phyloP scores from a whole-genome alignment of 352 stramenopile genomes.

The Stramenopiles sp. region DNA sequence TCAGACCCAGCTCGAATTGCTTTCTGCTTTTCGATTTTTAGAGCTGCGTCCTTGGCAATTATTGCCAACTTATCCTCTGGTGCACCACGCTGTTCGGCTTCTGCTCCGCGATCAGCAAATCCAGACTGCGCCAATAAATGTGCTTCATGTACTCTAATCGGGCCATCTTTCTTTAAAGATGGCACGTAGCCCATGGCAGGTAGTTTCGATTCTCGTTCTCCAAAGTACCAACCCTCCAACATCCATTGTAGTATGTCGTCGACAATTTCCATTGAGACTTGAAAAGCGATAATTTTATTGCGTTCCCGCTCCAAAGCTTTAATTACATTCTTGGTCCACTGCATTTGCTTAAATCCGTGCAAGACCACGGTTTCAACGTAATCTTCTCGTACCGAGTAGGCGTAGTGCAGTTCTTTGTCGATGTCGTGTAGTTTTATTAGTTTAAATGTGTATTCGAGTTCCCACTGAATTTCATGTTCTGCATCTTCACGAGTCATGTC shows the following conservation, averaged over 20 bases:
- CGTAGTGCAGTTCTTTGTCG: constrained; percentile 74
- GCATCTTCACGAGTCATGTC: constrained; percentile 29
- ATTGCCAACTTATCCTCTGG: background rate
- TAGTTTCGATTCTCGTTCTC: constrained; percentile 56
- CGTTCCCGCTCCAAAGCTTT: constrained; percentile 50
- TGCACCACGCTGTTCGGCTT: background rate
- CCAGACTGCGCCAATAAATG: constrained; percentile 29
- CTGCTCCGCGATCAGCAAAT: background rate
- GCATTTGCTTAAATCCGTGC: constrained; percentile 63
- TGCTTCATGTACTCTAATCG: constrained; percentile 43
- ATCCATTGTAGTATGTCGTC: constrained; percentile 80
- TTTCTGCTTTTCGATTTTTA: constrained; percentile 5
- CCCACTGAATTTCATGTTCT: constrained; percentile 30
- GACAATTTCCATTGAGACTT: constrained; percentile 64
- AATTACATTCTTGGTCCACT: constrained; percentile 37
- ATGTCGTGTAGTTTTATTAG: constrained; percentile 39
- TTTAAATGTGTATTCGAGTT: constrained; percentile 28
- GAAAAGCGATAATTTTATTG: constrained; percentile 50
- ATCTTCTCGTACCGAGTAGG: constrained; percentile 45
- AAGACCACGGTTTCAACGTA: constrained; percentile 66
- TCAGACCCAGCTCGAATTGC: constrained; percentile 16
- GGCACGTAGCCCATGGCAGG: constrained; percentile 49
- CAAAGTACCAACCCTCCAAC: constrained; percentile 87
- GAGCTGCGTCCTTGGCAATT: constrained; percentile 11
- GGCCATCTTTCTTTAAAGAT: constrained; percentile 52